Base-by-base conservation (phyloP, 805 yeast genomes). In the Candida easanensis region DNA sequence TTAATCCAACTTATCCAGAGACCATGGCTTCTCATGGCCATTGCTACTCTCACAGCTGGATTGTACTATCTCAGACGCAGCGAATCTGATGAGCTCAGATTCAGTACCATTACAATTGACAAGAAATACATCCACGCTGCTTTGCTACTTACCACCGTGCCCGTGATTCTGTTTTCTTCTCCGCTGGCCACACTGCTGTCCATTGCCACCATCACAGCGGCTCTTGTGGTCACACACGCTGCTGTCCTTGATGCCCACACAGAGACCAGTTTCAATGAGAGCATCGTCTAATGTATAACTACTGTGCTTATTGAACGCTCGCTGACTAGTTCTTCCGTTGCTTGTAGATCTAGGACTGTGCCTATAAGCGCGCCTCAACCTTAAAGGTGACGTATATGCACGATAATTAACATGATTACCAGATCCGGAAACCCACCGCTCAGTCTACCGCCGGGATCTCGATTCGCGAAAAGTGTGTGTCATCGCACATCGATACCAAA, bases 191-290 rank as follows among this genome's bases (percentile, higher is more conserved):
- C 45, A 25, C n/a, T 42, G 23, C 33, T 46, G 33, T 48, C 34
- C 28, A 39, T 42, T 23, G 38, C 26, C 9, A 38, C 36, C 30
- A 32, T 42, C 19, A 36, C 51, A 11, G 48, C 46, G 11, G 46
- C 41, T 0, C 35, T 55, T 3, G 44, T 53, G 21, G 50, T 39
- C 4, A 33, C 40, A 1, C 56, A 53, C 32, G 45, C 51, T 9
- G 41, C 51, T 8, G 36, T 26, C 2, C 36, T 50, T 23, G 33
- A 46, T 39, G 45, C 48, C 31, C 48, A 45, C 28, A 32, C 49
- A 3, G 57, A 55, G 27, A 53, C 58, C 3, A 45, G 52, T 33
- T 55, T 55, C 42, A 55, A 53, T 26, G 60, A 55, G 26, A 38
- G 48, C 33, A 41, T 45, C 23, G 49, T 45, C 9, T 45, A 25